A percentile compares a stretch with the other conserved stretches of the same genome.
phyloP scores from a whole-genome alignment of 768 basidiomycete genomes.

The Serendipita vermifera region DNA sequence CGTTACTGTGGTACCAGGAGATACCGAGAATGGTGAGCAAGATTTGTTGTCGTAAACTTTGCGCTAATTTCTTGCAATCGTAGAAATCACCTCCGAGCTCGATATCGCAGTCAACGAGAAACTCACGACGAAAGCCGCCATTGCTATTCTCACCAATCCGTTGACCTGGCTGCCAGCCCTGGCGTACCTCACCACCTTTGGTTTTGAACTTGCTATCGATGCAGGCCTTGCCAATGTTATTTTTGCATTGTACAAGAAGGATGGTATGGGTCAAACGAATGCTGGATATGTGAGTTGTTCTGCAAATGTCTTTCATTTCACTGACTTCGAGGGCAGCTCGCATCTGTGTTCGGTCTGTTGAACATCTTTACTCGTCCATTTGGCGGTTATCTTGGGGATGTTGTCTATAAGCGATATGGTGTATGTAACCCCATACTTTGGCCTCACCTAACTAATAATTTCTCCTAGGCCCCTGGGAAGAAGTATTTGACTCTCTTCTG shows the following conservation, averaged over 20 bases:
- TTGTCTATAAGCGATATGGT: constrained; percentile 32
- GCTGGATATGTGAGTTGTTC: constrained; percentile 34
- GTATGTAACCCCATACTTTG: constrained; percentile 13
- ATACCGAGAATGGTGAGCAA: constrained; percentile 11
- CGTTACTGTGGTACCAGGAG: constrained; percentile 14
- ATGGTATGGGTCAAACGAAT: constrained; percentile 33
- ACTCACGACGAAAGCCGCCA: constrained; percentile 26
- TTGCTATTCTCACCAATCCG: constrained; percentile 28
- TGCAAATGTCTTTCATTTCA: neutral
- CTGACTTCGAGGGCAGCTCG: constrained; percentile 17
- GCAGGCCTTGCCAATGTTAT: constrained; percentile 38
- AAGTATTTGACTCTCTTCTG: constrained; percentile 34
- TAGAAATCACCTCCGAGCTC: constrained; percentile 25
- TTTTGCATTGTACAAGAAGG: constrained; percentile 27
- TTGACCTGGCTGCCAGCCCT: constrained; percentile 44
- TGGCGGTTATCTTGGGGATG: constrained; percentile 36
- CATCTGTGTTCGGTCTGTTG: constrained; percentile 32
- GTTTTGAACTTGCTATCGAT: constrained; percentile 45
- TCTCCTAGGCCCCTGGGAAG: constrained; percentile 26
- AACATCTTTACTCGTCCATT: constrained; percentile 40
- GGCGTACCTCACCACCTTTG: constrained; percentile 44
- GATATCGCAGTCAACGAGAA: constrained; percentile 36
- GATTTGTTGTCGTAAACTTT: too few species aligned
- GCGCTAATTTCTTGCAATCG: too few species aligned
- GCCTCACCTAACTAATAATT: too few species aligned